phyloP scores from a whole-genome alignment of 2,329 filamentous ascomycete species.

The Cercospora sesami region DNA sequence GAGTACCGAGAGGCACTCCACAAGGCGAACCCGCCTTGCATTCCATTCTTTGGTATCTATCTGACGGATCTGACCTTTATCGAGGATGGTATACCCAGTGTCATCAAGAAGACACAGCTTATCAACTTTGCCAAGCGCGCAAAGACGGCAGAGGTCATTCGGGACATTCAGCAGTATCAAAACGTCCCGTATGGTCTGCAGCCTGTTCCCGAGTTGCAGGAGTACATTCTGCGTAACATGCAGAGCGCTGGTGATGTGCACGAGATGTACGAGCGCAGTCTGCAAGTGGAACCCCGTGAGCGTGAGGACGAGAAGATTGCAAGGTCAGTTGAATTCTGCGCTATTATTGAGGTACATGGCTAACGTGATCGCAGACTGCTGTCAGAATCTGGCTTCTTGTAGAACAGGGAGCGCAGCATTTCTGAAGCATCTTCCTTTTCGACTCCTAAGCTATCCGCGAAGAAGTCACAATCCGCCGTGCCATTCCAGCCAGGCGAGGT shows the following conservation, averaged over 20 bases:
- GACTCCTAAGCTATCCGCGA: slow-evolving; percentile 14
- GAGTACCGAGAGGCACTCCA: slow-evolving; percentile 94
- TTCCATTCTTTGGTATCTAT: slow-evolving; percentile 99
- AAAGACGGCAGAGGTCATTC: slow-evolving; percentile 97
- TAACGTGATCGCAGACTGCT: slow-evolving; percentile 46
- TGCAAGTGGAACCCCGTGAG: slow-evolving; percentile 90
- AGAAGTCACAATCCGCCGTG: slow-evolving; percentile 9
- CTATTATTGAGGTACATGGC: neutral
- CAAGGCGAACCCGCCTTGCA: slow-evolving; percentile 91
- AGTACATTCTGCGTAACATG: slow-evolving; percentile 97
- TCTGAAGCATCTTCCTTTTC: slow-evolving; percentile 24
- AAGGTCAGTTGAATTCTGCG: slow-evolving; percentile 61
- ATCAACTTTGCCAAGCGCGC: slow-evolving; percentile 99
- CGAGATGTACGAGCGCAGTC: slow-evolving; percentile 98
- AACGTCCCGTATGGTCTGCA: slow-evolving; percentile 94
- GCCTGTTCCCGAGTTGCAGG: slow-evolving; percentile 85
- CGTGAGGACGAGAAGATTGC: slow-evolving; percentile 99
- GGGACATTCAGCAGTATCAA: slow-evolving; percentile 97
- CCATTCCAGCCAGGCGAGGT: slow-evolving; percentile 10
- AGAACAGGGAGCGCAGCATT: slow-evolving; percentile 26
- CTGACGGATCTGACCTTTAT: slow-evolving; percentile 97
- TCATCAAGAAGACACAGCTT: slow-evolving; percentile 92
- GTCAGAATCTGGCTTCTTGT: slow-evolving; percentile 58
- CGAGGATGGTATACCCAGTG: slow-evolving; percentile 93
- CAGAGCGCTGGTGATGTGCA: slow-evolving; percentile 92